phyloP scores from a whole-genome alignment of 805 yeast genomes.

The Candida endomychidarum region DNA sequence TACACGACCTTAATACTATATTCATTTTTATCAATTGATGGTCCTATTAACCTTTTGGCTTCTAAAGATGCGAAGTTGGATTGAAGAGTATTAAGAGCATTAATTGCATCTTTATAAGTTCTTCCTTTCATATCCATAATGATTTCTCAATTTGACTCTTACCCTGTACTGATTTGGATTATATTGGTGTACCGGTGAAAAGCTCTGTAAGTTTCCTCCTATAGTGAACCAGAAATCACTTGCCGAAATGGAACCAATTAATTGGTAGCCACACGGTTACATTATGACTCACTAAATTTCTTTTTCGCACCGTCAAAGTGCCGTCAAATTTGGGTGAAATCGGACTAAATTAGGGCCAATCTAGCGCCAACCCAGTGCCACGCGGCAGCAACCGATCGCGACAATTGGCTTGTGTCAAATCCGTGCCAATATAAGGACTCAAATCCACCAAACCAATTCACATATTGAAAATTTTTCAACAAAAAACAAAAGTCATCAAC shows the following conservation, averaged over 20 bases:
- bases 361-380: too few relatives aligned
- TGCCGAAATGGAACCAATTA: neutral
- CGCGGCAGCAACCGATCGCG: too few relatives aligned
- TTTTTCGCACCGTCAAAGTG: neutral
- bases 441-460: neutral
- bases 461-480: conserved; percentile 4
- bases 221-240: neutral
- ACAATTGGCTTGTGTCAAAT: neutral
- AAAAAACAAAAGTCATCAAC: neutral
- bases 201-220: neutral
- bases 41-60: conserved; percentile 71
- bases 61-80: conserved; percentile 89
- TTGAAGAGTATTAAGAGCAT: conserved; percentile 81
- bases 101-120: conserved; percentile 68
- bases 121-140: conserved; percentile 16
- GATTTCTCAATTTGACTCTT: too few relatives aligned
- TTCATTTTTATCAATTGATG: conserved; percentile 53
- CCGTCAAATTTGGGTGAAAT: too few relatives aligned
- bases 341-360: too few relatives aligned
- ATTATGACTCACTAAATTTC: conserved; percentile 7
- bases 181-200: too few relatives aligned
- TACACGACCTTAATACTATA: conserved; percentile 80
- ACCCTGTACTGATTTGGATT: too few relatives aligned
- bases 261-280: neutral
- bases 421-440: conserved; percentile 4